Percentiles rank a stretch among this genome's conserved stretches.
These are phyloP conservation scores for Zoysia matrella DNA, from an alignment of 202 grass and related monocot genomes.

Conservation along the genomic window DNA sequence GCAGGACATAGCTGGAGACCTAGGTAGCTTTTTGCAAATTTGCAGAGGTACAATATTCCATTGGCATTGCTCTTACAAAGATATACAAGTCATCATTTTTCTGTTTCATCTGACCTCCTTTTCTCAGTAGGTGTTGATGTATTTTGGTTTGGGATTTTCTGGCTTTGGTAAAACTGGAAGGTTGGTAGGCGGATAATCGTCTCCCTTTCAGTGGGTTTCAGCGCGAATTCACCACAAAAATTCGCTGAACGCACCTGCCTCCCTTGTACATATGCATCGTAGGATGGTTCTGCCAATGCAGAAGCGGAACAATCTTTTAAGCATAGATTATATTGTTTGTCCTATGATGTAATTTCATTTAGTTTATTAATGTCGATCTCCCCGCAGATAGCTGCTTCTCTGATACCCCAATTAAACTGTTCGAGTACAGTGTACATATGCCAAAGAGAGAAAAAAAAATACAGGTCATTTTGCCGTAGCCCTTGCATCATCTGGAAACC, in stretches of 20 bases:
- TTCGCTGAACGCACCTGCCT: constrained; percentile 33
- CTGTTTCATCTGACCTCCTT: constrained; percentile 19
- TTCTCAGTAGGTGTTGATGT: constrained; percentile 18
- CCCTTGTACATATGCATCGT: constrained; percentile 76
- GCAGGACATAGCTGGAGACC: constrained; percentile 87
- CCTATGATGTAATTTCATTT: constrained; percentile 18
- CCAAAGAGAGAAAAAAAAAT: constrained; percentile 22
- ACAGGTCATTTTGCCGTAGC: constrained; percentile 30
- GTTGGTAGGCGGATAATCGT: neutral
- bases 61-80: neutral
- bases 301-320: constrained; percentile 31
- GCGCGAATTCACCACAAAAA: constrained; percentile 5
- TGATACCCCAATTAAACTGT: constrained; percentile 33
- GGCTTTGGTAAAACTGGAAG: constrained; percentile 9
- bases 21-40: constrained; percentile 52
- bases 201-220: neutral
- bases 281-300: constrained; percentile 50
- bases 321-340: constrained; percentile 51
- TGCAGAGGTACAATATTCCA: constrained; percentile 45
- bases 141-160: neutral
- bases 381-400: neutral
- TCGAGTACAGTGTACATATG: constrained; percentile 48
- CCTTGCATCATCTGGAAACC: neutral
- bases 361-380: neutral
- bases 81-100: neutral